A percentile compares a stretch with the other conserved stretches of the same genome.
Evolutionary conservation across 2,329 filamentous ascomycete species (phyloP).

Genomic region (Phialophora expanda): DNA sequence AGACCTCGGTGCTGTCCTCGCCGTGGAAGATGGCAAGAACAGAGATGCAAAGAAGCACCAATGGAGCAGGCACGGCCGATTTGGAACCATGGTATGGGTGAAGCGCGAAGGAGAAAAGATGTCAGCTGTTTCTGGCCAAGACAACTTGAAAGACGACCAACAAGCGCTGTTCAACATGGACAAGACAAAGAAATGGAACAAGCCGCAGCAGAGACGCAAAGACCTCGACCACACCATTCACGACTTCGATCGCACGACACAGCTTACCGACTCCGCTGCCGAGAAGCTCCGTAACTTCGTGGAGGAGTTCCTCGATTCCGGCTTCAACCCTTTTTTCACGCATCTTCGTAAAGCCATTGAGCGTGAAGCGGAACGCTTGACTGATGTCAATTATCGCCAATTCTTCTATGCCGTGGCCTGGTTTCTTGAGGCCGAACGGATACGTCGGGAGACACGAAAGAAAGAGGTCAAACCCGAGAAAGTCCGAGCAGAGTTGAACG

Average conservation of each 20-base stretch:
- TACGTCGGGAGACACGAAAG: conserved; percentile 67
- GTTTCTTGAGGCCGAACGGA: conserved; percentile 87
- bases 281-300: conserved; percentile 80
- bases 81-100: conserved; percentile 97
- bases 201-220: conserved; percentile 68
- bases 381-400: conserved; percentile 77
- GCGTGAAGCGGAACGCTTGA: conserved; percentile 80
- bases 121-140: conserved; percentile 85
- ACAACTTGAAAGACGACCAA: conserved; percentile 74
- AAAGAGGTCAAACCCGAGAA: conserved; percentile 57
- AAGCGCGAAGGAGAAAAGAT: conserved; percentile 84
- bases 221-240: conserved; percentile 65
- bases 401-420: conserved; percentile 92
- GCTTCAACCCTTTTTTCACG: conserved; percentile 89
- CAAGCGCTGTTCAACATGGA: conserved; percentile 87
- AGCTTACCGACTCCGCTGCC: conserved; percentile 75
- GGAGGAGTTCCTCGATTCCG: conserved; percentile 90
- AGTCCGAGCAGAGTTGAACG: conserved; percentile 59
- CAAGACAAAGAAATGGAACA: conserved; percentile 85
- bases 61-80: conserved; percentile 87
- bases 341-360: conserved; percentile 89
- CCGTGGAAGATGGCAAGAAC: conserved; percentile 83
- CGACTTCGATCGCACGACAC: conserved; percentile 76
- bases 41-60: conserved; percentile 76
- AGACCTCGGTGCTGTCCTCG: conserved; percentile 75